A percentile compares a stretch with the other conserved stretches of the same genome.
Conservation (phyloP, 179 eudicot genomes). For the Actinidia arguta region DNA sequence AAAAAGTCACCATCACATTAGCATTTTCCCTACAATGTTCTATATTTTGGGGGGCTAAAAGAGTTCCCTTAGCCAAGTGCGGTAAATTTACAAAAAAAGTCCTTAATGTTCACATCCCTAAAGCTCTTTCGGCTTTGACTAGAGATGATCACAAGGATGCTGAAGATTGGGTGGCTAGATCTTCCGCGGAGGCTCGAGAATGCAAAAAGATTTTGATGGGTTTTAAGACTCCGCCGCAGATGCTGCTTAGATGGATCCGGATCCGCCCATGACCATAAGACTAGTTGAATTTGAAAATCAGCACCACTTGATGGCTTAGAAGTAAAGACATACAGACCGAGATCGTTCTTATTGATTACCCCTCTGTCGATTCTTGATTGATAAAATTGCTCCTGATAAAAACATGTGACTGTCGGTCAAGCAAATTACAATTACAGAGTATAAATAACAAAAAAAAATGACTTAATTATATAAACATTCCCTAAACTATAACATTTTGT, state of each 20-base stretch:
- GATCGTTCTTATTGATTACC: constrained; percentile 64
- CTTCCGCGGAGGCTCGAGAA: neutral
- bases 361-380: constrained; percentile 81
- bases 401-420: no score
- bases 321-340: constrained; percentile 78
- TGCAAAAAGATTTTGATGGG: neutral
- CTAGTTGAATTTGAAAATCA: constrained; percentile 68
- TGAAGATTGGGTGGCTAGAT: no score
- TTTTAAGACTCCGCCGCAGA: neutral
- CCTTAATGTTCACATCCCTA: neutral
- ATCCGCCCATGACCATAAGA: no score
- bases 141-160: no score
- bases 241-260: no score
- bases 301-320: constrained; percentile 96
- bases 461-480: no score
- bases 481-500: no score
- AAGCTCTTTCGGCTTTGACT: no score
- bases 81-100: neutral
- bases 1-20: neutral
- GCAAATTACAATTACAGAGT: no score
- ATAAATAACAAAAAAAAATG: no score
- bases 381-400: constrained; percentile 83
- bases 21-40: no score
- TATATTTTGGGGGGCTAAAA: no score
- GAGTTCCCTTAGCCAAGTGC: neutral